phyloP scores from a whole-genome alignment of 2,329 filamentous ascomycete genomes.

The Ascochyta lentis region DNA sequence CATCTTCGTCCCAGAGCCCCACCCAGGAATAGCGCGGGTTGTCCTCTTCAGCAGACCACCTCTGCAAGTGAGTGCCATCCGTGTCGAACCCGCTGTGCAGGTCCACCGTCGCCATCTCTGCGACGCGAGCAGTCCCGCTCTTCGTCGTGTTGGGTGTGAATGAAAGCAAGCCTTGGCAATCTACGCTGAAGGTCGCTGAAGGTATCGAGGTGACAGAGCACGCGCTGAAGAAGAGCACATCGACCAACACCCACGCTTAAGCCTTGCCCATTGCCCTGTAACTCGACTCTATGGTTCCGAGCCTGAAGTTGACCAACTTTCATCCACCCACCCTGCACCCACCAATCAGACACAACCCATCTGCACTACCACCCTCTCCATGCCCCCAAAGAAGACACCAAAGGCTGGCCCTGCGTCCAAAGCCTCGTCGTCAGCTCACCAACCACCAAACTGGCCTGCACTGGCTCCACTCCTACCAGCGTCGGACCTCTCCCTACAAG shows the following conservation, averaged over 20 bases:
- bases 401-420: constrained; percentile 22
- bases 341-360: background rate
- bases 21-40: no score
- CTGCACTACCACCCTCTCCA: constrained; percentile 6
- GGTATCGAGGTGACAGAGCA: no score
- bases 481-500: constrained; percentile 66
- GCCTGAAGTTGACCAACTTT: background rate
- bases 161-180: background rate
- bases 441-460: constrained; percentile 70
- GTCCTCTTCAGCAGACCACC: no score
- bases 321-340: background rate
- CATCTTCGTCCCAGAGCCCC: no score
- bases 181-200: background rate
- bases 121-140: background rate
- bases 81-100: background rate
- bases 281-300: background rate
- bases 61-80: no score
- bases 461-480: constrained; percentile 74
- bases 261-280: background rate
- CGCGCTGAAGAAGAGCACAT: background rate
- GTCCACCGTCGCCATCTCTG: background rate
- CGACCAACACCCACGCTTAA: background rate
- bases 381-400: constrained; percentile 44
- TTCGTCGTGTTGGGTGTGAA: background rate
- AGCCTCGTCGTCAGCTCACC: constrained; percentile 8